A percentile compares a stretch with the other conserved stretches of the same genome.
These are phyloP conservation scores for Diaporthe sp. DNA, from an alignment of 2,329 filamentous ascomycete genomes.

Conservation along the genomic window DNA sequence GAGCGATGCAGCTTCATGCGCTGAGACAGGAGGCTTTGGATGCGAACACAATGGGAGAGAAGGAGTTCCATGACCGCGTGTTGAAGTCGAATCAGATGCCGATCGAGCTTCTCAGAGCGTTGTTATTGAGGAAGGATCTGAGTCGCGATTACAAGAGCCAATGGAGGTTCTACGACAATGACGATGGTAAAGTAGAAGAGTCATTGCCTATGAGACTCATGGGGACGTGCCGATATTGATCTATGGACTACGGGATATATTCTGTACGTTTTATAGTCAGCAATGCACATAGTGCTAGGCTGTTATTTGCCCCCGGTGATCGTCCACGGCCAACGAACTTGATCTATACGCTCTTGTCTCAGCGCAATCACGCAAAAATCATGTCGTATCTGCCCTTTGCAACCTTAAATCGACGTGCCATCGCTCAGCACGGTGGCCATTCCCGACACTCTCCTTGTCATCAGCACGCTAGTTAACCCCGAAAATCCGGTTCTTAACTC, in stretches of 20 bases:
- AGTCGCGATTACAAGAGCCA: slow-evolving; percentile 31
- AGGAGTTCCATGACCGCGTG: slow-evolving; percentile 65
- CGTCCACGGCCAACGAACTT: too few species aligned
- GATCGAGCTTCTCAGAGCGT: slow-evolving; percentile 32
- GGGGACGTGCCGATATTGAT: slow-evolving; percentile 14
- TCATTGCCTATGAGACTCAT: background rate
- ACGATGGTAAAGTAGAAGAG: background rate
- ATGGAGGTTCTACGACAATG: slow-evolving; percentile 32
- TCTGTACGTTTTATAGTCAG: too few species aligned
- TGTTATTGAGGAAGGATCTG: slow-evolving; percentile 30
- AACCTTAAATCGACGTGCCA: too few species aligned
- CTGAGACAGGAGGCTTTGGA: slow-evolving; percentile 60
- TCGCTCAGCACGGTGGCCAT: too few species aligned
- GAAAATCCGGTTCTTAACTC: background rate
- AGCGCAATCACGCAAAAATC: background rate
- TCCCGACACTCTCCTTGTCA: too few species aligned
- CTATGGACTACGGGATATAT: background rate
- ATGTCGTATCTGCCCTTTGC: background rate
- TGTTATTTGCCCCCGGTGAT: background rate
- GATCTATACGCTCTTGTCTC: background rate
- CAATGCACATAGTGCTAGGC: too few species aligned
- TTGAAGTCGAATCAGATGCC: slow-evolving; percentile 53
- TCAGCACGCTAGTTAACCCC: background rate
- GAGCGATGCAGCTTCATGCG: slow-evolving; percentile 65
- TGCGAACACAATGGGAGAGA: slow-evolving; percentile 51